phyloP scores from a whole-genome alignment of 306 rosid species.

The Begonia loranthoides region DNA sequence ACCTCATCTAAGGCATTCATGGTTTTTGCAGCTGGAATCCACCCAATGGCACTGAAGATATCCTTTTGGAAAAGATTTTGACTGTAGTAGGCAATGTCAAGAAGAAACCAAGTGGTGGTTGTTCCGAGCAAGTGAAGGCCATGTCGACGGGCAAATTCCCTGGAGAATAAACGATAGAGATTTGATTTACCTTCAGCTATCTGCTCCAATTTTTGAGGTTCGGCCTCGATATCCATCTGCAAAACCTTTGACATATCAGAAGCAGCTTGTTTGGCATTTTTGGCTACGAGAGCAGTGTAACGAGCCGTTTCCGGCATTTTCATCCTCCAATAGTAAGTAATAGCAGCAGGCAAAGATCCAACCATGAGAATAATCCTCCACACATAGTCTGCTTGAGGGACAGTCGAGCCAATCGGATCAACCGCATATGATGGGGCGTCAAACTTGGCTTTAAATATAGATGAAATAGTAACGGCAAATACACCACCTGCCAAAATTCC shows the following conservation, averaged over 20 bases:
- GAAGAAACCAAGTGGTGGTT: constrained; percentile 57
- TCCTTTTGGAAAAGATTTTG: constrained; percentile 69
- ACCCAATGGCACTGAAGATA: constrained; percentile 57
- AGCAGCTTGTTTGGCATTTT: constrained; percentile 45
- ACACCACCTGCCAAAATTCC: constrained; percentile 64
- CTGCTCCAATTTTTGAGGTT: not conserved
- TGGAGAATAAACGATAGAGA: constrained; percentile 38
- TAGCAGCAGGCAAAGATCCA: constrained; percentile 56
- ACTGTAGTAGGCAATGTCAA: constrained; percentile 65
- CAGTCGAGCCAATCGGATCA: constrained; percentile 31
- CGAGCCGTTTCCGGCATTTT: constrained; percentile 83
- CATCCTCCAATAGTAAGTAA: constrained; percentile 52
- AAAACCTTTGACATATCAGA: constrained; percentile 60
- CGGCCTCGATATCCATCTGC: constrained; percentile 38
- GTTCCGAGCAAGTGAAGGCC: constrained; percentile 70
- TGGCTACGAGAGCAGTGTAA: constrained; percentile 60
- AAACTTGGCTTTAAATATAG: constrained; percentile 24
- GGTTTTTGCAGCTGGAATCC: constrained; percentile 51
- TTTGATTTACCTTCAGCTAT: not conserved
- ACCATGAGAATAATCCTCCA: constrained; percentile 60
- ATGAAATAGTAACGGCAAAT: constrained; percentile 34
- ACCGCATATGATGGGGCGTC: constrained; percentile 29
- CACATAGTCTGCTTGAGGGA: constrained; percentile 49
- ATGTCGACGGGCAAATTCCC: constrained; percentile 37
- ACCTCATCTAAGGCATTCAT: constrained; percentile 68